A percentile compares a stretch with the other conserved stretches of the same genome.
Conservation (phyloP, 768 basidiomycete genomes). For the Collybia sp. region DNA sequence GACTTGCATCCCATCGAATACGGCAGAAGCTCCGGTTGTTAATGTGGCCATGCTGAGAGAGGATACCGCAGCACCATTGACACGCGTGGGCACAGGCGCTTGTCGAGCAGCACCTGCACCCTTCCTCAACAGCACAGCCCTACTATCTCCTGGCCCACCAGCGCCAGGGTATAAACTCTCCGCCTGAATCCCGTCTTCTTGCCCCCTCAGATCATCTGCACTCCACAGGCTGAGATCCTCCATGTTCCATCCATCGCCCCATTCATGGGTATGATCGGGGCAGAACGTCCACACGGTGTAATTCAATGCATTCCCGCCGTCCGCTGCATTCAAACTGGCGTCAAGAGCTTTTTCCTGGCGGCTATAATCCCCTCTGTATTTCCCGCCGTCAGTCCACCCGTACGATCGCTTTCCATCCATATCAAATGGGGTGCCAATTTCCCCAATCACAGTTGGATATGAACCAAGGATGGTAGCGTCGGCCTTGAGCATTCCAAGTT, state of each 20-base stretch:
- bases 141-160: conserved; percentile 27
- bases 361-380: conserved; percentile 70
- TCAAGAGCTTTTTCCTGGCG: conserved; percentile 83
- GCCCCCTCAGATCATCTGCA: conserved; percentile 53
- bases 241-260: conserved; percentile 97
- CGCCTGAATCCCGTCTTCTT: conserved; percentile 14
- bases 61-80: conserved; percentile 15
- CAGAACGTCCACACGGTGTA: conserved; percentile 92
- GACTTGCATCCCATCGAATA: conserved; percentile 2
- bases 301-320: conserved; percentile 70
- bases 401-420: conserved; percentile 88
- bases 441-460: conserved; percentile 91
- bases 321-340: conserved; percentile 73
- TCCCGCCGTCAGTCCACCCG: conserved; percentile 66
- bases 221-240: conserved; percentile 94
- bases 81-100: background rate
- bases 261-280: conserved; percentile 74
- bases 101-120: conserved; percentile 10
- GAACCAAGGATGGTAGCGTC: conserved; percentile 64
- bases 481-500: conserved; percentile 72
- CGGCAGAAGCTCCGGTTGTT: conserved; percentile 5
- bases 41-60: conserved; percentile 20
- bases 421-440: conserved; percentile 94
- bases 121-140: conserved; percentile 30
- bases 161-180: conserved; percentile 11